Conservation (phyloP, 371 early-diverging fungal species). For the Catenaria anguillulae region DNA sequence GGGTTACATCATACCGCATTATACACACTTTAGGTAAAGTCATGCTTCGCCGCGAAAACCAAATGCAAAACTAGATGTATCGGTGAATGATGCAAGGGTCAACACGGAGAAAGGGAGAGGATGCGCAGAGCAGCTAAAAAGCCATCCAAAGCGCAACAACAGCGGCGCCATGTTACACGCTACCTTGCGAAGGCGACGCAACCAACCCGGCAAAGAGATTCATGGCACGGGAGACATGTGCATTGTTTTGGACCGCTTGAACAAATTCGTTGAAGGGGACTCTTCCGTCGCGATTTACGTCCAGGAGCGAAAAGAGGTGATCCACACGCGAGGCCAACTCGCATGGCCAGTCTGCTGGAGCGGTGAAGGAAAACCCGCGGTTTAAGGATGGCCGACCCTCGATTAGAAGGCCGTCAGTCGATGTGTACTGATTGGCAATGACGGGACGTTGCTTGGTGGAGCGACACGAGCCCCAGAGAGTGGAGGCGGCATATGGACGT, state of each 20-base stretch:
- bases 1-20: no score
- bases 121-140: no score
- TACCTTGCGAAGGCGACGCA: no score
- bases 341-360: background rate
- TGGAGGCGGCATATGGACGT: no score
- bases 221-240: background rate
- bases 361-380: background rate
- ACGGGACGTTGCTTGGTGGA: background rate
- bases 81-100: no score
- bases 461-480: no score
- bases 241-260: background rate
- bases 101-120: no score
- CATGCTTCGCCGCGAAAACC: no score
- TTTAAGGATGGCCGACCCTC: background rate
- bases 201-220: background rate
- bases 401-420: background rate
- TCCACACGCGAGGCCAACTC: background rate
- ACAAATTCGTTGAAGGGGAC: background rate
- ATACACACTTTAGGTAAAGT: no score
- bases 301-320: background rate
- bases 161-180: no score
- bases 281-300: background rate
- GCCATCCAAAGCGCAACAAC: no score
- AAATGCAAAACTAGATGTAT: no score
- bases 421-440: background rate